Conservation (phyloP, 495 filamentous ascomycete species). For the Hypoxylon perforatum region DNA sequence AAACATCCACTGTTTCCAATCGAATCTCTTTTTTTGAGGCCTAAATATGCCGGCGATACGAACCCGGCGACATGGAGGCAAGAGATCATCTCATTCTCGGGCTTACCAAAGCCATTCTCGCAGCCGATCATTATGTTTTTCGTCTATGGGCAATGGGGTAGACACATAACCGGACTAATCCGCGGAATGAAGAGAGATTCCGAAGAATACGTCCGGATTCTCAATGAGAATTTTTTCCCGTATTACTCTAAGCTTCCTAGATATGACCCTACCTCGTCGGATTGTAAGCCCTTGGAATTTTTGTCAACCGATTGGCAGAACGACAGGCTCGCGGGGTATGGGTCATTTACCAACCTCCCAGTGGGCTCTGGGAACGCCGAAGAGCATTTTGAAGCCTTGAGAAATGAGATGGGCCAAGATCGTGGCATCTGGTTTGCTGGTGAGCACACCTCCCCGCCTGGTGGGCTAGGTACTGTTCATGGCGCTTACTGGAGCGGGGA, state of each 20-base stretch:
- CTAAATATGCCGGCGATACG: too few species aligned
- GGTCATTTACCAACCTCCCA: slow-evolving; percentile 80
- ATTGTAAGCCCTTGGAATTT: slow-evolving; percentile 66
- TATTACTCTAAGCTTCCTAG: slow-evolving; percentile 71
- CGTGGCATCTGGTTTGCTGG: slow-evolving; percentile 80
- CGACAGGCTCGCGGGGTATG: slow-evolving; percentile 76
- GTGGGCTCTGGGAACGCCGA: too few species aligned
- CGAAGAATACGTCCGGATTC: not conserved
- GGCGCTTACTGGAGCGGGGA: slow-evolving; percentile 84
- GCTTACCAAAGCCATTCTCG: not conserved
- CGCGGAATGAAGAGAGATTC: not conserved
- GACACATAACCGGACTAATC: not conserved
- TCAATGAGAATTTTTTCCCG: not conserved
- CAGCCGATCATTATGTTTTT: not conserved
- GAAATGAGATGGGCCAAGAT: slow-evolving; percentile 68
- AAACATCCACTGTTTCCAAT: too few species aligned
- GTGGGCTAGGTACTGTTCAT: slow-evolving; percentile 77
- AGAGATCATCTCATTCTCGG: not conserved
- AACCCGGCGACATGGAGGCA: not conserved
- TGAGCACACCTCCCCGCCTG: slow-evolving; percentile 81
- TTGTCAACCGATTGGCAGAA: slow-evolving; percentile 74
- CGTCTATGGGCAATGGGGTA: not conserved
- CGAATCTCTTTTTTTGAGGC: too few species aligned
- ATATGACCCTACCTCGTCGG: slow-evolving; percentile 56
- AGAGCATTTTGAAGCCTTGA: too few species aligned